Evolutionary conservation across 2,329 filamentous ascomycete genomes (phyloP).

Genomic region (Exophiala viscosa): DNA sequence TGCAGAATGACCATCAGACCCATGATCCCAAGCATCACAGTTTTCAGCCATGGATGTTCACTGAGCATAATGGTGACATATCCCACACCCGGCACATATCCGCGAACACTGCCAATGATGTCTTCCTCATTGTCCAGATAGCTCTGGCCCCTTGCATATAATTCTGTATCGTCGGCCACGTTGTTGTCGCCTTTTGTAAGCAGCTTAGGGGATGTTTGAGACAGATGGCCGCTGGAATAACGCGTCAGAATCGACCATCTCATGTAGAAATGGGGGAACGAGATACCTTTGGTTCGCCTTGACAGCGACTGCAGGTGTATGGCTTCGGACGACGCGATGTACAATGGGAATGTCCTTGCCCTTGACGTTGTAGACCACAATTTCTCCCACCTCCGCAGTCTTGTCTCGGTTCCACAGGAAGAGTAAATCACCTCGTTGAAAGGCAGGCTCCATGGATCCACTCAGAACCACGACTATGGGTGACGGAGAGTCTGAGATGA

Average conservation of each 20-base stretch:
- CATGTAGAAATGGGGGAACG: not conserved
- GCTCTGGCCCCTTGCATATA: slow-evolving; percentile 81
- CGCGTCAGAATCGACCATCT: not conserved
- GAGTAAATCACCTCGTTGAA: slow-evolving; percentile 61
- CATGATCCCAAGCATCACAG: slow-evolving; percentile 90
- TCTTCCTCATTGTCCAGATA: slow-evolving; percentile 77
- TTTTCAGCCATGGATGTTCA: slow-evolving; percentile 96
- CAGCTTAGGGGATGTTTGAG: slow-evolving; percentile 51
- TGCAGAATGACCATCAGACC: slow-evolving; percentile 89
- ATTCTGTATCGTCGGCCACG: slow-evolving; percentile 83
- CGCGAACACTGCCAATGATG: slow-evolving; percentile 88
- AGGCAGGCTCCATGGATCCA: slow-evolving; percentile 66
- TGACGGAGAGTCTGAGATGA: slow-evolving; percentile 69
- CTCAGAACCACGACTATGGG: slow-evolving; percentile 65
- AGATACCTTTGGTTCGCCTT: slow-evolving; percentile 36
- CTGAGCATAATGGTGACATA: slow-evolving; percentile 95
- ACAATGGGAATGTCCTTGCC: slow-evolving; percentile 98
- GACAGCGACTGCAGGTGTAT: slow-evolving; percentile 40
- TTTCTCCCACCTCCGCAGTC: slow-evolving; percentile 65
- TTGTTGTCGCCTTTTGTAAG: slow-evolving; percentile 99
- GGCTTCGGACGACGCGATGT: slow-evolving; percentile 77
- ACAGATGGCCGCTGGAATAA: slow-evolving; percentile 10
- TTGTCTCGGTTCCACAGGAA: slow-evolving; percentile 61
- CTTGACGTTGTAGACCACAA: slow-evolving; percentile 78
- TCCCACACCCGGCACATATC: slow-evolving; percentile 89